A percentile compares a stretch with the other conserved stretches of the same genome.
phyloP scores from a whole-genome alignment of 2,329 filamentous ascomycete genomes.

The Cryphonectria radicalis region DNA sequence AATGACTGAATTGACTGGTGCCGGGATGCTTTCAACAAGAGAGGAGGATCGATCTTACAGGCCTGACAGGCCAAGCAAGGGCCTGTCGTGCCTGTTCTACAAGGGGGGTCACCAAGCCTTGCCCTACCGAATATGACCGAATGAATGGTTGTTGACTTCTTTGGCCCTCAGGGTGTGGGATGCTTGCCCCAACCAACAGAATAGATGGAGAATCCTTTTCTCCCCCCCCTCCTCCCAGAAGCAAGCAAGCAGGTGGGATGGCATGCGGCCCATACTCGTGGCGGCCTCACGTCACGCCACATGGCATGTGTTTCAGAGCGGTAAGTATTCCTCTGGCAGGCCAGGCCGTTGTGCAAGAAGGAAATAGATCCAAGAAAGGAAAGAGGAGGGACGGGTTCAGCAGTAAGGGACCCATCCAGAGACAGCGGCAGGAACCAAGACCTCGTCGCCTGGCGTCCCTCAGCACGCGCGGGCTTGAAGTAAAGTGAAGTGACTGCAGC shows the following conservation, averaged over 20 bases:
- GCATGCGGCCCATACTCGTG: conserved; percentile 14
- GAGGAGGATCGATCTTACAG: neutral
- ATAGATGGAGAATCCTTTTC: neutral
- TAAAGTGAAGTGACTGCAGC: neutral
- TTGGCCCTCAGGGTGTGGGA: neutral
- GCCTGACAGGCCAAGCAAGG: conserved; percentile 1
- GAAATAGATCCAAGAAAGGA: neutral
- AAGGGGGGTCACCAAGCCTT: neutral
- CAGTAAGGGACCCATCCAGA: too few relatives aligned
- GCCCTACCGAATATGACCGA: neutral
- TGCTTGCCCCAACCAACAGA: too few relatives aligned
- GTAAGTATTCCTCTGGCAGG: neutral
- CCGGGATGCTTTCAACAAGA: neutral
- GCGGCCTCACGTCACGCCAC: conserved; percentile 26
- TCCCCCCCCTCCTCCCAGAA: neutral
- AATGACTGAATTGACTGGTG: neutral
- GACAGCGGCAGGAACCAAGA: too few relatives aligned
- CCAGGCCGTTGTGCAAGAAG: neutral
- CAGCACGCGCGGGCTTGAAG: neutral
- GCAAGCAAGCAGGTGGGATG: neutral
- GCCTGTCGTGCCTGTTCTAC: neutral
- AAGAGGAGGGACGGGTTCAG: too few relatives aligned
- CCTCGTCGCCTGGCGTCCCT: too few relatives aligned
- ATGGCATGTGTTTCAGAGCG: conserved; percentile 19
- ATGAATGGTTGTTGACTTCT: neutral